Percentiles rank a stretch among this genome's conserved stretches.
phyloP scores from a whole-genome alignment of 2,329 filamentous ascomycete genomes.

The Thelonectria blattea region DNA sequence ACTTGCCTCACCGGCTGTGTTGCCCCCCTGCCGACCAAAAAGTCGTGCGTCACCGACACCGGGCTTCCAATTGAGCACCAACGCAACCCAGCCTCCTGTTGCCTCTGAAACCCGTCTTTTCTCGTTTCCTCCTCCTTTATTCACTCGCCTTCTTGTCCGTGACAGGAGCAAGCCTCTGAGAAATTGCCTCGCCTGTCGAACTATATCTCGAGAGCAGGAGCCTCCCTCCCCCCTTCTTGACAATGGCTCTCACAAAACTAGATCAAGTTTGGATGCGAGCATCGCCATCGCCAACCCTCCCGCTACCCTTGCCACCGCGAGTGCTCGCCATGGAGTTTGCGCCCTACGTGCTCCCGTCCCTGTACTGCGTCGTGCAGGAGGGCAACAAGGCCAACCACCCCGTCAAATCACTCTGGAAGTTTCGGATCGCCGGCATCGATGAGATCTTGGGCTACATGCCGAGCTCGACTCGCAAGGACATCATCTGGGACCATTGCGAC shows the following conservation, averaged over 20 bases:
- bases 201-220: neutral
- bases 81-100: neutral
- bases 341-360: conserved; percentile 6
- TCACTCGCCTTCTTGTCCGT: neutral
- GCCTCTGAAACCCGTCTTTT: neutral
- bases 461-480: conserved; percentile 18
- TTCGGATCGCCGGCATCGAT: conserved; percentile 26
- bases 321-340: neutral
- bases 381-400: conserved; percentile 29
- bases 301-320: conserved; percentile 9
- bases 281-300: conserved; percentile 6
- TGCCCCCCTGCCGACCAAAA: neutral
- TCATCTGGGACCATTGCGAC: conserved; percentile 24
- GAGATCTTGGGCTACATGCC: conserved; percentile 32
- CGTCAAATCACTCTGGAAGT: conserved; percentile 21
- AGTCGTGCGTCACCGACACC: neutral
- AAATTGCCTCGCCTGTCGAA: neutral
- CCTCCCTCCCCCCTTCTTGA: neutral
- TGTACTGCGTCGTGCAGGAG: conserved; percentile 27
- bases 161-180: neutral
- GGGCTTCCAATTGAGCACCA: neutral
- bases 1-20: neutral
- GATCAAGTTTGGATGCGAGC: conserved; percentile 16
- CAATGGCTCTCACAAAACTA: conserved; percentile 17
- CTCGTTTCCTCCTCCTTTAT: neutral